Evolutionary conservation across 78 protist genomes (phyloP).

Genomic region (Cyanophora paradoxa): DNA sequence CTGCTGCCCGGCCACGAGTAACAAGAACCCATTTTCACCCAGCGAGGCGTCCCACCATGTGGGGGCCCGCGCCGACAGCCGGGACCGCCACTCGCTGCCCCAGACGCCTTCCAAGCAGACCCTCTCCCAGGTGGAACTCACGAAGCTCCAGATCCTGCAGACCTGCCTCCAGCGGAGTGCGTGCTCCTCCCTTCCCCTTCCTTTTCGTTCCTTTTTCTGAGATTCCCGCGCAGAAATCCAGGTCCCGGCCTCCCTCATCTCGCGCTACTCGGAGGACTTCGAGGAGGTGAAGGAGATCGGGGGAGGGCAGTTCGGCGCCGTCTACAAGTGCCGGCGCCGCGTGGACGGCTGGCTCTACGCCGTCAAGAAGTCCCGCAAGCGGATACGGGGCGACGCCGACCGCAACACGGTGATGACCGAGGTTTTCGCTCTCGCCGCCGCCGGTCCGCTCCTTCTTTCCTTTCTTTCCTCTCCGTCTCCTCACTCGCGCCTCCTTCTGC

Average conservation of each 20-base stretch:
- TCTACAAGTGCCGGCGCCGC: not conserved
- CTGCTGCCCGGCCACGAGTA: not conserved
- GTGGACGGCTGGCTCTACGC: constrained; percentile 9
- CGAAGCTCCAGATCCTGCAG: too few species aligned
- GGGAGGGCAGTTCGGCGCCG: constrained; percentile 17
- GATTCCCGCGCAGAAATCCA: too few species aligned
- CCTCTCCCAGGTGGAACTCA: too few species aligned
- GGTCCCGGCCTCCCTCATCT: too few species aligned
- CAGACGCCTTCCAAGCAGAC: not conserved
- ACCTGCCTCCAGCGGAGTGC: too few species aligned
- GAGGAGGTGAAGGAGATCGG: constrained; percentile 3
- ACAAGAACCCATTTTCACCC: not conserved
- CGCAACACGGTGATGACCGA: not conserved
- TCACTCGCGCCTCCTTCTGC: not conserved
- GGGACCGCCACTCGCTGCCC: not conserved
- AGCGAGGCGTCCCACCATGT: not conserved
- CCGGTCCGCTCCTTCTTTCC: too few species aligned
- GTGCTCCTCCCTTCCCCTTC: too few species aligned
- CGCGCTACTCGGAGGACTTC: constrained; percentile 1
- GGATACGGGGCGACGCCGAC: not conserved
- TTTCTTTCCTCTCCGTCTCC: too few species aligned
- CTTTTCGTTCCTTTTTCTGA: too few species aligned
- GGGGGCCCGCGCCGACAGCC: not conserved
- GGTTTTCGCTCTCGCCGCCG: not conserved
- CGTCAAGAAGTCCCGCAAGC: constrained; percentile 3